Conservation (phyloP, 345 rosid species). For the Lepidium sativum region DNA sequence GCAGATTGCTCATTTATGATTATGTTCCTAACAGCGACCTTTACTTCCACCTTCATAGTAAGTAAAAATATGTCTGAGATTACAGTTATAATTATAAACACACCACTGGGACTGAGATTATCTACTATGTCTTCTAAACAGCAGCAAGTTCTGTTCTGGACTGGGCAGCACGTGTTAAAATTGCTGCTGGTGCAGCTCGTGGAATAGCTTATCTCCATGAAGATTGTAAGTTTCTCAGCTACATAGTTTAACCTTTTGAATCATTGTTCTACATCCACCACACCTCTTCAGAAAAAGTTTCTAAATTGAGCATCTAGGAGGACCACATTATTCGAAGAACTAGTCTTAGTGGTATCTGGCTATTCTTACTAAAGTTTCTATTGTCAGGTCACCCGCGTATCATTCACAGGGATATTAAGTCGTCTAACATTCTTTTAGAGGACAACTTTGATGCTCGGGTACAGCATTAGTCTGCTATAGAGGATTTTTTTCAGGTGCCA, state of each 20-base stretch:
- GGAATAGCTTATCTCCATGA: slow-evolving; percentile 98
- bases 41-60: slow-evolving; percentile 92
- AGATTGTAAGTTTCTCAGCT: slow-evolving; percentile 53
- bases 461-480: slow-evolving; percentile 11
- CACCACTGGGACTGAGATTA: neutral
- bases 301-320: neutral
- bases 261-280: neutral
- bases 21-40: slow-evolving; percentile 80
- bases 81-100: neutral
- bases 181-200: slow-evolving; percentile 95
- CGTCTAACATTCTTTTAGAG: slow-evolving; percentile 90
- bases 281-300: neutral
- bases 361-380: neutral
- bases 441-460: slow-evolving; percentile 88
- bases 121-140: slow-evolving; percentile 25
- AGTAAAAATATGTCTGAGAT: neutral
- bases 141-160: slow-evolving; percentile 42
- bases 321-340: neutral
- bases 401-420: slow-evolving; percentile 94
- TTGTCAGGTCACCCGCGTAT: slow-evolving; percentile 84
- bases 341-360: neutral
- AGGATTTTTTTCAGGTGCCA: neutral
- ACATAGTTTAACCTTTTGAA: neutral
- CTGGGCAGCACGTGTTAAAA: slow-evolving; percentile 74
- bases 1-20: slow-evolving; percentile 79